phyloP scores from a whole-genome alignment of 768 basidiomycete genomes.

The Pleurotus citrinopileatus region DNA sequence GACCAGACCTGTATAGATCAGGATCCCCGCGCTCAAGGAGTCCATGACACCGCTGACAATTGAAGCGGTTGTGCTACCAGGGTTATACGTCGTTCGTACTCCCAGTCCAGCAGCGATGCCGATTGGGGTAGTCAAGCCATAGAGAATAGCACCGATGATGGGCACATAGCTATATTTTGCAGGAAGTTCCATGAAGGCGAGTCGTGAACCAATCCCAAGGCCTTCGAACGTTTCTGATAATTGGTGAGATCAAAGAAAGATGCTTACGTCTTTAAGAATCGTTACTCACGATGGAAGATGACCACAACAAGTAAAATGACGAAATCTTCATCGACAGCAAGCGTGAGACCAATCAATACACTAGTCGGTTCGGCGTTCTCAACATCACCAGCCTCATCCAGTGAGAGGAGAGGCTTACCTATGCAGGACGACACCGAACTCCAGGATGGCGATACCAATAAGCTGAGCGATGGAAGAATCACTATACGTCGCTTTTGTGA shows the following conservation, averaged over 20 bases:
- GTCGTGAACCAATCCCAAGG: slow-evolving; percentile 85
- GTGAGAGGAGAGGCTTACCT: slow-evolving; percentile 54
- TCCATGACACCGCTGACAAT: slow-evolving; percentile 88
- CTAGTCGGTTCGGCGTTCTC: no score
- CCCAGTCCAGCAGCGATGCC: slow-evolving; percentile 87
- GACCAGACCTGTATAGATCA: slow-evolving; percentile 85
- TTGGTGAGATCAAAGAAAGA: background rate
- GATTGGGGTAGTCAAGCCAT: slow-evolving; percentile 79
- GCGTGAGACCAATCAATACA: slow-evolving; percentile 83
- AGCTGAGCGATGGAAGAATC: slow-evolving; percentile 64
- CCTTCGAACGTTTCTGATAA: slow-evolving; percentile 96
- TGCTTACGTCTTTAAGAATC: background rate
- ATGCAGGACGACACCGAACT: slow-evolving; percentile 91
- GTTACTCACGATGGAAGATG: slow-evolving; percentile 82
- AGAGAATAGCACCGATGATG: slow-evolving; percentile 56
- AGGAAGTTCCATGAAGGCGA: slow-evolving; percentile 73
- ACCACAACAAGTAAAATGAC: slow-evolving; percentile 87
- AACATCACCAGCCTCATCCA: no score
- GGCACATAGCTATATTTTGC: slow-evolving; percentile 54
- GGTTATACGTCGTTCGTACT: slow-evolving; percentile 76
- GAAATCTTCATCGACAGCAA: slow-evolving; percentile 85
- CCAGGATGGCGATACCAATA: slow-evolving; percentile 86
- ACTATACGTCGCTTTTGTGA: slow-evolving; percentile 14
- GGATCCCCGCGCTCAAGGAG: slow-evolving; percentile 80
- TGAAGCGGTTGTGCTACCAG: slow-evolving; percentile 66